Base-by-base conservation (phyloP, 139 green algal genomes). In the Limnomonas spitsbergensis region DNA sequence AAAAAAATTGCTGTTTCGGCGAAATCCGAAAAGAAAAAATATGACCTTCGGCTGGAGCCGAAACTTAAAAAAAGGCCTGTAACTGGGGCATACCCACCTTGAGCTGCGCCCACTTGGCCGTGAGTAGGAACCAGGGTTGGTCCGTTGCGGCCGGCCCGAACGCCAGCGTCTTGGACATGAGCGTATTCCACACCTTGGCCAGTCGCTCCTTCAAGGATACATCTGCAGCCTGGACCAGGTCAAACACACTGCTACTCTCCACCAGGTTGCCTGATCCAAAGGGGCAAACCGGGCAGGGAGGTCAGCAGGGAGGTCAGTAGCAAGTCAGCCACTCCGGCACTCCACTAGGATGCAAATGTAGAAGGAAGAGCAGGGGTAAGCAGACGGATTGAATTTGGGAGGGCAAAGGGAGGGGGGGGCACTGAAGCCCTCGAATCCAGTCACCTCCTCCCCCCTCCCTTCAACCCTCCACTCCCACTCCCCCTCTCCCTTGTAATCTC, bases 121-220 rank as follows among this genome's bases (percentile, higher is more conserved):
- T 84, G 31, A 87, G 68, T 27, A 75, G n/a, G 75, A 87, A 87
- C n/a, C 37, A 84, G 0, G 82, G 82, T 9, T 52, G 32, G 27
- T 82, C 53, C 3, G 54, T 37, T 1, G 69, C 68, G 1, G 4
- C 3, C 0, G 82, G 82, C 0, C 56, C 75, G 40, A 87, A 83
- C 0, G 32, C 40, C 4, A 73, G 32, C 14, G 27, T 40, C 35
- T 75, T 7, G 7, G 68, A 27, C 34, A 75, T 53, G 34, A 53
- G 14, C 7, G 34, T 53, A 6, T 75, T 75, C 34, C 36, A 75
- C 34, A 32, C 26, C 40, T 9, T 3, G 4, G 4, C 3, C 20
- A 27, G 26, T 7, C 20, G 6, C 3, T 3, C 34, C 27, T 4
- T 40, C 34, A 40, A 27, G 6, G 68, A 20, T 9, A 20, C 35